These are phyloP conservation scores for Rusavskia elegans DNA, from an alignment of 495 filamentous ascomycete genomes.

Conservation along the genomic window DNA sequence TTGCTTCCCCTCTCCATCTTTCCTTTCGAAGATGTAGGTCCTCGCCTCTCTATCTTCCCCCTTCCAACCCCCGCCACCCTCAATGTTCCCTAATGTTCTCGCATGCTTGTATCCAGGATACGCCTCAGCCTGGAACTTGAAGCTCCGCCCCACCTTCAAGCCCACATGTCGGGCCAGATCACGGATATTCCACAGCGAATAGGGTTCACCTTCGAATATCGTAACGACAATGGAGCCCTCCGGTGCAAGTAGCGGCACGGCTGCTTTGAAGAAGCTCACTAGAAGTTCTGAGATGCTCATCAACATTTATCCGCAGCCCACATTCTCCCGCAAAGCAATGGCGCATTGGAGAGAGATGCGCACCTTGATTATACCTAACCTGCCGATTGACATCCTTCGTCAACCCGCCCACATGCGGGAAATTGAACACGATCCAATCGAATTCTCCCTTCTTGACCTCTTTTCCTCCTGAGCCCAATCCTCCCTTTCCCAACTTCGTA, in stretches of 20 bases:
- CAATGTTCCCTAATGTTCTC: conserved; percentile 67
- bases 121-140: conserved; percentile 51
- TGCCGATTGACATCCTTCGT: conserved; percentile 88
- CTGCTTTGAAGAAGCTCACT: conserved; percentile 62
- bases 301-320: background rate
- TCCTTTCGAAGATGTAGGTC: conserved; percentile 63
- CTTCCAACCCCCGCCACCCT: conserved; percentile 49
- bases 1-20: conserved; percentile 30
- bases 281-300: conserved; percentile 40
- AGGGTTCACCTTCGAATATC: conserved; percentile 82
- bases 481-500: conserved; percentile 40
- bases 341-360: background rate
- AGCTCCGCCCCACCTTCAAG: conserved; percentile 59
- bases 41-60: conserved; percentile 62
- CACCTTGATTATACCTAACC: conserved; percentile 72
- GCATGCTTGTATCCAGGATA: conserved; percentile 86
- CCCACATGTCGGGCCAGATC: conserved; percentile 71
- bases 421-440: conserved; percentile 82
- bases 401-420: conserved; percentile 86
- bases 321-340: too few relatives aligned
- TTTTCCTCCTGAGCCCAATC: conserved; percentile 23
- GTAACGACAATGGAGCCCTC: conserved; percentile 66
- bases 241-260: conserved; percentile 30
- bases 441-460: conserved; percentile 33
- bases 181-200: conserved; percentile 85